Percentiles rank a stretch among this genome's conserved stretches.
phyloP scores from a whole-genome alignment of 441 rosid genomes.

The Gossypium gossypioides region DNA sequence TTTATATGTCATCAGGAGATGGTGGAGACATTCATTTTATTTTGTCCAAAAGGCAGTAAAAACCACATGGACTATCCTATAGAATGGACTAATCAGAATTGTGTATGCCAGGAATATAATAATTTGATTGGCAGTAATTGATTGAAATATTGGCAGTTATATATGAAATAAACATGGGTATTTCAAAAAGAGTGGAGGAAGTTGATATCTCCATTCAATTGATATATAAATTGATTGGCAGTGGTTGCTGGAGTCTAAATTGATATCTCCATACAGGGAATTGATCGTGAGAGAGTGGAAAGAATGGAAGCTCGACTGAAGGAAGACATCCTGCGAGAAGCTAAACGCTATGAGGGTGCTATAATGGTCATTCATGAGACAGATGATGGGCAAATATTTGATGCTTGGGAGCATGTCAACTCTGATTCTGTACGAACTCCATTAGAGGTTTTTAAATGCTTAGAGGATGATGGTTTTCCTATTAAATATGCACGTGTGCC shows the following conservation, averaged over 20 bases:
- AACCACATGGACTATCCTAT: not conserved
- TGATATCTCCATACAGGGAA: constrained; percentile 54
- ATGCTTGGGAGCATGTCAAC: constrained; percentile 88
- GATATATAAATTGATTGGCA: not conserved
- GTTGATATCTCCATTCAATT: constrained; percentile 24
- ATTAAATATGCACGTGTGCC: constrained; percentile 92
- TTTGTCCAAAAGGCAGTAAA: not conserved
- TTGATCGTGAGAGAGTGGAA: constrained; percentile 90
- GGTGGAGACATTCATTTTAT: not conserved
- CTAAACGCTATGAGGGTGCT: constrained; percentile 77
- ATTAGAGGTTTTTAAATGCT: constrained; percentile 80
- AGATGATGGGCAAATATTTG: constrained; percentile 70
- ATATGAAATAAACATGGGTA: not conserved
- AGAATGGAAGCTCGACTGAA: constrained; percentile 95
- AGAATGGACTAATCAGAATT: not conserved
- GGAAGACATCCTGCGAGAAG: constrained; percentile 93
- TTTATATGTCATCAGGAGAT: not conserved
- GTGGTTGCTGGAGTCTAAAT: constrained; percentile 13
- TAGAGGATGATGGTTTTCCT: constrained; percentile 79
- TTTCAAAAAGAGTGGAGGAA: not conserved
- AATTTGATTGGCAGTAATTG: not conserved
- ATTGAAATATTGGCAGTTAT: not conserved
- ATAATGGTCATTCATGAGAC: constrained; percentile 99
- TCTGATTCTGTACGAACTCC: constrained; percentile 82
- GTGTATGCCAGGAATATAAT: not conserved